These are phyloP conservation scores for Metschnikowia lachancei DNA, from an alignment of 805 yeast genomes.

Conservation along the genomic window DNA sequence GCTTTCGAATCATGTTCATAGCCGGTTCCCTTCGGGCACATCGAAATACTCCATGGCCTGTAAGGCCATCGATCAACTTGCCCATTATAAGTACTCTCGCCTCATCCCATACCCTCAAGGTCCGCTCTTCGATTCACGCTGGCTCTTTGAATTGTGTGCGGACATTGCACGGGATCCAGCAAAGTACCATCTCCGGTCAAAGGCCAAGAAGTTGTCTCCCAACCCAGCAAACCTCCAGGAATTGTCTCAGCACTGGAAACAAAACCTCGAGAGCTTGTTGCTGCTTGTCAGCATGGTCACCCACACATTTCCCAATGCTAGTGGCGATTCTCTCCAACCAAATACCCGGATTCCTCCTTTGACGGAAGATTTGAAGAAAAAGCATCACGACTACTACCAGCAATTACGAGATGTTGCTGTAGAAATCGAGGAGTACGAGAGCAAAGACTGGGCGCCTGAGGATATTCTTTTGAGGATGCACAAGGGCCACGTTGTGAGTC, in stretches of 20 bases:
- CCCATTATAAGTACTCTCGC: slow-evolving; percentile 38
- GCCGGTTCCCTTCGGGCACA: slow-evolving; percentile 53
- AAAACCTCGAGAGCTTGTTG: slow-evolving; percentile 23
- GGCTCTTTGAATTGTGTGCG: slow-evolving; percentile 42
- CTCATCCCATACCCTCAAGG: slow-evolving; percentile 37
- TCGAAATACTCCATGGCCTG: slow-evolving; percentile 45
- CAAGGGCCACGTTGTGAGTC: slow-evolving; percentile 5
- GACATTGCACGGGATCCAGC: slow-evolving; percentile 48
- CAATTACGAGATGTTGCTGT: slow-evolving; percentile 22
- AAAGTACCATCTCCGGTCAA: slow-evolving; percentile 46
- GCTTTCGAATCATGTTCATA: slow-evolving; percentile 38
- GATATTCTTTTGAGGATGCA: slow-evolving; percentile 38
- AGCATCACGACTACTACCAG: slow-evolving; percentile 23
- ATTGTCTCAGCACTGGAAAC: slow-evolving; percentile 23
- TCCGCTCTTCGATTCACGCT: slow-evolving; percentile 24
- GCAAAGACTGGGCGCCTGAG: slow-evolving; percentile 38
- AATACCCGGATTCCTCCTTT: slow-evolving; percentile 40
- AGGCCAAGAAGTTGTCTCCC: slow-evolving; percentile 31
- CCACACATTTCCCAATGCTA: slow-evolving; percentile 29
- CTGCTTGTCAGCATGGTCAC: slow-evolving; percentile 30
- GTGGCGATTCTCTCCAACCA: slow-evolving; percentile 33
- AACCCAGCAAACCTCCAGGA: slow-evolving; percentile 38
- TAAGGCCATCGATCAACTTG: slow-evolving; percentile 36
- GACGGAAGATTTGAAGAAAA: slow-evolving; percentile 24
- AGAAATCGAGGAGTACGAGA: slow-evolving; percentile 31